phyloP scores from a whole-genome alignment of 345 rosid species.

The Gossypium bickii region DNA sequence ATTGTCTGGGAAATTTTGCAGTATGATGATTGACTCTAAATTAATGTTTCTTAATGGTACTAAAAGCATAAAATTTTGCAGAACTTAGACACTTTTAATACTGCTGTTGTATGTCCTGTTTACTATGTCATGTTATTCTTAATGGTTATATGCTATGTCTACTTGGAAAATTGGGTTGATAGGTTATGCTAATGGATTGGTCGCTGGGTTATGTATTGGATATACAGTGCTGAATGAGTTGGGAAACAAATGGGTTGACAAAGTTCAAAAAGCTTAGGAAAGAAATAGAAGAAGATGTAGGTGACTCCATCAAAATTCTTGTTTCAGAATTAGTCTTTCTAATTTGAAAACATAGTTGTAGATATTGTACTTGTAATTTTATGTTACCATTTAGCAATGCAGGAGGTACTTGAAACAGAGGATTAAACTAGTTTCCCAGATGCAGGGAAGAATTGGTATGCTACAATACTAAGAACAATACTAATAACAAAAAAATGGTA shows the following conservation, averaged over 20 bases:
- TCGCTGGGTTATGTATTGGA: neutral
- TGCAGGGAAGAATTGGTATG: too few species aligned
- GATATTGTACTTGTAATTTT: too few species aligned
- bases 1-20: too few species aligned
- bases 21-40: neutral
- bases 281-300: neutral
- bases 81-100: conserved; percentile 91
- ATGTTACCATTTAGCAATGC: too few species aligned
- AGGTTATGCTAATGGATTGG: neutral
- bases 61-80: conserved; percentile 25
- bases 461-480: too few species aligned
- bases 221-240: neutral
- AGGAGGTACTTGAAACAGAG: too few species aligned
- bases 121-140: conserved; percentile 70
- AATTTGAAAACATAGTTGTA: neutral
- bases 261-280: neutral
- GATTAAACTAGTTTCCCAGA: too few species aligned
- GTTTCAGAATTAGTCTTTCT: neutral
- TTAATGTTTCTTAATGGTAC: neutral
- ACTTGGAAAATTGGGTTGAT: neutral
- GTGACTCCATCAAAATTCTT: neutral
- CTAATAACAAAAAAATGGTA: too few species aligned
- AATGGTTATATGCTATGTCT: neutral
- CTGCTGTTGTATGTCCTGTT: conserved; percentile 87
- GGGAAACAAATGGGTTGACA: neutral